Evolutionary conservation across 2,329 filamentous ascomycete species (phyloP), one percentile per base, ranked within the genome.

Genomic region (Pseudogymnoascus destructans): DNA sequence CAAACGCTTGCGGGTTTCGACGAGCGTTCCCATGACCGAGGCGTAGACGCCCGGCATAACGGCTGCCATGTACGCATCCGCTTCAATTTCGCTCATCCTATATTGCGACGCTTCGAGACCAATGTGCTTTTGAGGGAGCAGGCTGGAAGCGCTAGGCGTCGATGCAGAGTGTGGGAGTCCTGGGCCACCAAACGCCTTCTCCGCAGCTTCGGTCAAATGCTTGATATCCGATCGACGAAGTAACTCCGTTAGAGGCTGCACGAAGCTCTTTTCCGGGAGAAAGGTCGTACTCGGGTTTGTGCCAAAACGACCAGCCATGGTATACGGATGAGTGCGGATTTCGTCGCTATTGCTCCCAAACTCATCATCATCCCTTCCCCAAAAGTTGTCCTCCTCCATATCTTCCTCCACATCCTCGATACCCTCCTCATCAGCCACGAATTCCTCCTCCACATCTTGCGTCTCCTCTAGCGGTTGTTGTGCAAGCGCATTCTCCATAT

Each of bases 111-210:
- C 81, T 58, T 82, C 77, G 46, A 91, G 71, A 1, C 79, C 76
- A 25, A 91, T 80, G 0, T 80, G 76, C 61, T 79, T 80, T 73
- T 89, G 86, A 13, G 79, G 77, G 30, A 79, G 73, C 30, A 73
- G 78, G 66, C 73, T 80, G 11, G 32, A 32, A 32, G 52, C 52
- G 1, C 76, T 74, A 0, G 87, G 85, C 2, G 87, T 91, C 1
- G 84, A 79, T 0, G 87, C 83, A 1, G 89, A 95, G 67, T 86
- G 78, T 2, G 91, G 91, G 13, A 97, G 74, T 0, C 84, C 81
- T 3, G 72, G 72, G 0, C 92, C 92, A 42, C 91, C 92, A 68
- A 95, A 92, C 0, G 81, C 77, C 42, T 77, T 79, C 63, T 88
- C 81, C 0, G 91, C 87, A 1, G 86, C 79, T 59, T 85, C 79